Evolutionary conservation across 257 asterid species (phyloP).

Genomic region (Solanum corneliomulleri): DNA sequence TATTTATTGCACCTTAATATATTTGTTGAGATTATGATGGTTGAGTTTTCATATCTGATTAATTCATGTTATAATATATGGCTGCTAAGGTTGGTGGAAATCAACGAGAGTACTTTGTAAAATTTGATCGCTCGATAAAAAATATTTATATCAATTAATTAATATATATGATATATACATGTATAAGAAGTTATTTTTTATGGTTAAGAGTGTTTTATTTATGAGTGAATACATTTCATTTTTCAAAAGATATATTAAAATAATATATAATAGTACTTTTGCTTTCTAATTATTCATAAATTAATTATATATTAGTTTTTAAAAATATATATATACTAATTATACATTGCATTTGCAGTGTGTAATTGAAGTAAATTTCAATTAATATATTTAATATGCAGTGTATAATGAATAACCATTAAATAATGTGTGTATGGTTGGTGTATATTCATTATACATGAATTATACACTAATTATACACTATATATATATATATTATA

Average conservation of each 20-base stretch:
- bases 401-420: not conserved
- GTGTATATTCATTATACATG: not conserved
- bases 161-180: no score
- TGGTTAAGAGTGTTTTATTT: no score
- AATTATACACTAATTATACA: no score
- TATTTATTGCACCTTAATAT: not conserved
- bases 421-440: not conserved
- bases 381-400: no score
- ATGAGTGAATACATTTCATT: no score
- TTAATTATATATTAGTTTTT: no score
- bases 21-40: not conserved
- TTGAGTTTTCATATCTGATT: not conserved
- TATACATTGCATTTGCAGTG: not conserved
- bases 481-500: no score
- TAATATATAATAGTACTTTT: not conserved
- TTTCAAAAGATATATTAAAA: not conserved
- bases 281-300: not conserved
- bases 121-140: not conserved
- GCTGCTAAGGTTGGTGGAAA: not conserved
- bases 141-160: no score
- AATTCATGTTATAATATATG: not conserved
- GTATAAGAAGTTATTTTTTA: no score
- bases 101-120: not conserved
- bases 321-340: no score
- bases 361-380: not conserved